These are phyloP conservation scores for Byssothecium circinans DNA, from an alignment of 2,329 filamentous ascomycete genomes.

Conservation along the genomic window DNA sequence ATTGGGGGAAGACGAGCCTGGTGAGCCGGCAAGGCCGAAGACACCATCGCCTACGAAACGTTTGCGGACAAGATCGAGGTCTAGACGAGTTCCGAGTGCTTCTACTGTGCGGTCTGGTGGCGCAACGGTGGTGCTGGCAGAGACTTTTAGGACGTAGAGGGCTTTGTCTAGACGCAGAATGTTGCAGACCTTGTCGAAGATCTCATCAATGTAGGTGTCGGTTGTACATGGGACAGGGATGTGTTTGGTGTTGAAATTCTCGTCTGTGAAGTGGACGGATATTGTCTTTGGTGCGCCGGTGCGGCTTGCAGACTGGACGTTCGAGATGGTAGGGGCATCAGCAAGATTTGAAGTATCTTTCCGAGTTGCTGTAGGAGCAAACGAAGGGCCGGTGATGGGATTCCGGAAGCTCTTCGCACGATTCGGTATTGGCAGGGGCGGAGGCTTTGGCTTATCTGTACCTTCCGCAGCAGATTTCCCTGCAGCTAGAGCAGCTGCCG, in stretches of 20 bases:
- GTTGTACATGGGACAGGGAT: slow-evolving; percentile 76
- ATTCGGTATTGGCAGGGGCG: slow-evolving; percentile 37
- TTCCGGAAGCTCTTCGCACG: slow-evolving; percentile 51
- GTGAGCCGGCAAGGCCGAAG: slow-evolving; percentile 68
- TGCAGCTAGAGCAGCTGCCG: slow-evolving; percentile 33
- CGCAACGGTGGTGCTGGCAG: slow-evolving; percentile 72
- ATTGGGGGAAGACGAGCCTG: slow-evolving; percentile 70
- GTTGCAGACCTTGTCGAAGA: slow-evolving; percentile 76
- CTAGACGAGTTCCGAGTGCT: slow-evolving; percentile 72
- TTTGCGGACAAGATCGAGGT: slow-evolving; percentile 74
- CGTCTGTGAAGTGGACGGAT: slow-evolving; percentile 71
- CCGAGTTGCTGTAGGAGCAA: slow-evolving; percentile 49
- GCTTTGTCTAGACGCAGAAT: slow-evolving; percentile 79
- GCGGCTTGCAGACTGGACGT: slow-evolving; percentile 54
- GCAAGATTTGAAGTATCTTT: slow-evolving; percentile 50
- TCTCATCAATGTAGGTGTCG: slow-evolving; percentile 80
- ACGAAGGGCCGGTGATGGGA: slow-evolving; percentile 54
- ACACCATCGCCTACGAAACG: slow-evolving; percentile 76
- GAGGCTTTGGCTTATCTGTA: slow-evolving; percentile 20
- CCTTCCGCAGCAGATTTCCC: slow-evolving; percentile 30
- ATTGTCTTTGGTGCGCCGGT: slow-evolving; percentile 71
- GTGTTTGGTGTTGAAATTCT: slow-evolving; percentile 68
- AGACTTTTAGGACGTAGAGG: slow-evolving; percentile 76
- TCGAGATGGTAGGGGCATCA: slow-evolving; percentile 47
- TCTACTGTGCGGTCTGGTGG: slow-evolving; percentile 77